Percentiles rank a stretch among this genome's conserved stretches.
Conservation (phyloP, 305 asterid species). For the Nicotiana rustica region DNA sequence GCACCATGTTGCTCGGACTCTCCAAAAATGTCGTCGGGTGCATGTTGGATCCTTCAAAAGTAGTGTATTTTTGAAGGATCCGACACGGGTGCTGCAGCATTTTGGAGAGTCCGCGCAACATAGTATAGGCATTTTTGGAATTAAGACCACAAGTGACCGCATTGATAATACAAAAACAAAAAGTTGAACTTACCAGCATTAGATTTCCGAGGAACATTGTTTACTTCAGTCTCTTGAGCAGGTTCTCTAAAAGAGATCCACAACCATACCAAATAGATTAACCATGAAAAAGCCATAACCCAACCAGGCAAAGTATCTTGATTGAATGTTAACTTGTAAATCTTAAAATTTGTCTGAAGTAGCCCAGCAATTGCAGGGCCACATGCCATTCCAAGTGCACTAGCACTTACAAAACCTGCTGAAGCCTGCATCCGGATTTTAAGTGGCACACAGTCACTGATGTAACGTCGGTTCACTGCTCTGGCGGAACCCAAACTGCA, state of each 20-base stretch:
- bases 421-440: conserved; percentile 97
- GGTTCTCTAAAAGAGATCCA: conserved; percentile 90
- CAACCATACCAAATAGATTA: conserved; percentile 78
- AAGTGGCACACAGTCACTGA: conserved; percentile 96
- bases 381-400: conserved; percentile 99
- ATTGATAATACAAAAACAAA: neutral
- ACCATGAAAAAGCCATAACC: conserved; percentile 95
- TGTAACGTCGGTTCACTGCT: conserved; percentile 96
- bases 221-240: conserved; percentile 49
- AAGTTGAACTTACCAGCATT: conserved; percentile 41
- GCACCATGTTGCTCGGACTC: neutral
- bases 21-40: no score
- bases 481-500: conserved; percentile 98
- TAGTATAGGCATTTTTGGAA: neutral
- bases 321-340: conserved; percentile 79
- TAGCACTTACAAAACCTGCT: conserved; percentile 99
- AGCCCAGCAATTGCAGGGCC: conserved; percentile 98
- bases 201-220: conserved; percentile 51
- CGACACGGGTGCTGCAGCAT: no score
- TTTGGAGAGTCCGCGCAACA: no score
- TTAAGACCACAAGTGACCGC: conserved; percentile 10
- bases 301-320: conserved; percentile 95
- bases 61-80: no score
- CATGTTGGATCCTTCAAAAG: no score
- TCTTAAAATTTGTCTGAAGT: conserved; percentile 78